Evolutionary conservation across 805 yeast genomes (phyloP), one percentile per base, ranked within the genome.

Genomic region (Yarrowia yakushimensis): DNA sequence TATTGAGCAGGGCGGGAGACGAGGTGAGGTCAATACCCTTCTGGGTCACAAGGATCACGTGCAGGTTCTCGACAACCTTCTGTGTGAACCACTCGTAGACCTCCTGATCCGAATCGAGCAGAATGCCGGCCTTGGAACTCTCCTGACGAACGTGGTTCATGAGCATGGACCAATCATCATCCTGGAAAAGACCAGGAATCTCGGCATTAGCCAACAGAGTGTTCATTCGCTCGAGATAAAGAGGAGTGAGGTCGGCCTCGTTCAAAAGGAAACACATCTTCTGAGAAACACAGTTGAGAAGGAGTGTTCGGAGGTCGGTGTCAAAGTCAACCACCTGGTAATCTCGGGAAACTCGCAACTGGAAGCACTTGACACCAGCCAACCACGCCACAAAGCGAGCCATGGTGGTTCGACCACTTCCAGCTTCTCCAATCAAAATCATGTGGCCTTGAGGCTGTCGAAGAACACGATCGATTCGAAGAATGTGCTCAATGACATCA

Each of bases 191-290:
- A 4, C 96, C 97, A 0, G 97, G 97, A 37, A 91, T 80, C 69
- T 93, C 97, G 0, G 96, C 88, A 72, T 93, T 93, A 0, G 97
- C 97, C 37, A 93, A 78, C n/a, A 93, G 75, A 0, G 96, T 89
- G 68, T 93, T 93, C 94, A 93, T 90, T 65, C 96, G 77, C 72
- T 93, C 98, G 30, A 93, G 73, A 69, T 92, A 93, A 0, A 94
- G 78, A 0, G 96, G 79, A 33, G 89, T 92, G 42, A 85, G 67
- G 28, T 86, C 83, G 0, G 96, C 84, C 68, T 93, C 97, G 67
- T 90, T 96, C 18, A 93, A 79, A 20, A 92, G 76, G 62, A 90
- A 82, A 66, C 96, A 88, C 0, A 85, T 72, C 60, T 78, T 81
- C 1, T 78, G 73, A 15, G 80, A 73, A 41, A 85, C 84, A 17